Evolutionary conservation across 495 filamentous ascomycete genomes (phyloP), one percentile per base, ranked within the genome.

Genomic region (Glutinoglossum americanum): DNA sequence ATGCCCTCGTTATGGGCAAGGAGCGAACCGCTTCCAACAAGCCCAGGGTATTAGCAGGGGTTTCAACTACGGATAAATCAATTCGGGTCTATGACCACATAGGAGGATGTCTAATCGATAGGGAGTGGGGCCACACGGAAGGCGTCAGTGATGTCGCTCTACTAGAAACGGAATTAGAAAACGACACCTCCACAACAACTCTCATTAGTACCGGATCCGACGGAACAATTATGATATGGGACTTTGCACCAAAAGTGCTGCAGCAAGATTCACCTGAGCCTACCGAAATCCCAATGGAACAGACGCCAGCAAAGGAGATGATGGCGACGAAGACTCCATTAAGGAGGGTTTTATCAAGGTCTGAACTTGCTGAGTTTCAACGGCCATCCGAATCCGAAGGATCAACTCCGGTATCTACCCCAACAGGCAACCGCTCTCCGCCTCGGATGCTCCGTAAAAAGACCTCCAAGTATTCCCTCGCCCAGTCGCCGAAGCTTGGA

Each of bases 1-100:
- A 84, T 60, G 82, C 83, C 6, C 74, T 98, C 25, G 79, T 80
- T 19, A 72, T 83, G 54, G 73, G 76, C 19, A 69, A 74, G 15
- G 66, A 70, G 60, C 48, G 62, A 37, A 60, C 62, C 53, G 41
- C 67, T 58, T 35, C 66, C 55, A 60, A 60, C 60, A 63, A 68
- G 65, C 61, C 72, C 10, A 70, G 73, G 54, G 72, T 90, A 49
- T 74, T 60, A 30, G 59, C 89, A 27, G 92, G 85, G 21, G 74
- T 93, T 26, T 95, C 93, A 7, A 87, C 85, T 61, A 93, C 85
- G 3, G 92, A 98, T 66, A 97, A 95, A 64, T 96, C 92, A 7
- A 81, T 98, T 58, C 75, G 92, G 23, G 70, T 97, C 3, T 97
- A 98, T 65, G 85, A 93, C 60, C 71, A 80, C 17, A 80, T 83